These are phyloP conservation scores for Ambrosia hybrid DNA, from an alignment of 140 eudicot species.

Conservation along the genomic window DNA sequence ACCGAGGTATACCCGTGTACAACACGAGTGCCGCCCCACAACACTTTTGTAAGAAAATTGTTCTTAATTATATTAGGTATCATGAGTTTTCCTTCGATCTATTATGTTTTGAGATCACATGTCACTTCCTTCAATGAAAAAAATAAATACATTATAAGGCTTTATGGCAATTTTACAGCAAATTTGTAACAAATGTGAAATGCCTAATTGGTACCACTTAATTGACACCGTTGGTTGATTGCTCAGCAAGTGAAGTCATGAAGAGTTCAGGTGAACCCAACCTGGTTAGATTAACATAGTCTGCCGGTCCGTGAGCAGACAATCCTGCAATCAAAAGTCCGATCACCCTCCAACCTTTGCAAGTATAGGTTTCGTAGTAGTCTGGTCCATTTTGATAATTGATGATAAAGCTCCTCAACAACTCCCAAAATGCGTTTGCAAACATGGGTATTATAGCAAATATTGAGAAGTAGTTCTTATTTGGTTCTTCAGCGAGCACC, in stretches of 20 bases:
- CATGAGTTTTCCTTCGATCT: no score
- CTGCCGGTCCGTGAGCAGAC: conserved; percentile 53
- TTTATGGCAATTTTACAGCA: no score
- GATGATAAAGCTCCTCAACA: conserved; percentile 45
- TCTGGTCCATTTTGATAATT: conserved; percentile 32
- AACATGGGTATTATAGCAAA: conserved; percentile 42
- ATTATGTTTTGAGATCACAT: no score
- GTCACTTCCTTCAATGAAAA: no score
- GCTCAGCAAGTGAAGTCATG: background rate
- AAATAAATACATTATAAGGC: no score
- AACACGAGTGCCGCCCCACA: no score
- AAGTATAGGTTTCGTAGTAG: conserved; percentile 40
- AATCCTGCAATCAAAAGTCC: conserved; percentile 53
- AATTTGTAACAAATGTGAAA: no score
- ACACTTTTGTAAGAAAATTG: no score
- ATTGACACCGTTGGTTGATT: conserved; percentile 5
- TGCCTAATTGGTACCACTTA: background rate
- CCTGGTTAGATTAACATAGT: conserved; percentile 49
- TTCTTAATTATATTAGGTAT: no score
- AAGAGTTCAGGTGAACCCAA: conserved; percentile 36
- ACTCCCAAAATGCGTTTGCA: conserved; percentile 45
- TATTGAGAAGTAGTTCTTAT: conserved; percentile 56
- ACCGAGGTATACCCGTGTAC: no score
- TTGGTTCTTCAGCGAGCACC: conserved; percentile 56
- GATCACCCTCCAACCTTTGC: conserved; percentile 27